Evolutionary conservation across 1,284 basidiomycete genomes (phyloP), one percentile per base, ranked within the genome.

Genomic region (Cutaneotrichosporon spelunceum): DNA sequence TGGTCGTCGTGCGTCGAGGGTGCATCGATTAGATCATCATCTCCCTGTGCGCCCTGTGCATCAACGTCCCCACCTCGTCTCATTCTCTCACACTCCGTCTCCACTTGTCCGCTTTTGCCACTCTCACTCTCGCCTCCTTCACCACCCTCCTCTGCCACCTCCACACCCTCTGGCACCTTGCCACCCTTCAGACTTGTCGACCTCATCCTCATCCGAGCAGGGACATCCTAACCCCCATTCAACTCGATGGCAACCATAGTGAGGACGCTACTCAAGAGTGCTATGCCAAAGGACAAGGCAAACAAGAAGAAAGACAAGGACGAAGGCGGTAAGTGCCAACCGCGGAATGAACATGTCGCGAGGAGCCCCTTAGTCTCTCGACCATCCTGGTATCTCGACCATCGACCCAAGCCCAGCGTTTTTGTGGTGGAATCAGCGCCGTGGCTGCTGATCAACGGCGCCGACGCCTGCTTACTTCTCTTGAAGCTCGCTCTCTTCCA

Each of bases 261-360:
- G 34, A 53, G 39, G 33, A 53, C 52, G 6, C 27, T 47, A 16
- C 44, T 42, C 6, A 54, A 47, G 27, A 26, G 42, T 13, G 54
- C 27, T 11, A 24, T 23, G 44, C 27, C 10, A 26, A 56, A 21
- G 42, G 26, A n/a, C 24, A 50, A 50, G 48, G 48, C 27, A 14
- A 50, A 50, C 26, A 6, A 50, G 26, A 50, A 30, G 42, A 39
- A 56, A 42, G 54, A 47, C 26, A 33, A 54, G 23, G 53, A 54
- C 34, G 42, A 42, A 14, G 34, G 23, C 5, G 10, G 33, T 4
- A 39, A 36, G 53, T 27, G 13, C 7, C 23, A 24, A 10, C 13
- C 48, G 48, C 24, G 27, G 14, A 49, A 16, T 26, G 24, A 10
- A 11, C 13, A 30, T 30, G 13, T 24, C 7, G 48, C 14, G 26